Conservation (phyloP, 1,284 basidiomycete species). For the Flammula alnicola region DNA sequence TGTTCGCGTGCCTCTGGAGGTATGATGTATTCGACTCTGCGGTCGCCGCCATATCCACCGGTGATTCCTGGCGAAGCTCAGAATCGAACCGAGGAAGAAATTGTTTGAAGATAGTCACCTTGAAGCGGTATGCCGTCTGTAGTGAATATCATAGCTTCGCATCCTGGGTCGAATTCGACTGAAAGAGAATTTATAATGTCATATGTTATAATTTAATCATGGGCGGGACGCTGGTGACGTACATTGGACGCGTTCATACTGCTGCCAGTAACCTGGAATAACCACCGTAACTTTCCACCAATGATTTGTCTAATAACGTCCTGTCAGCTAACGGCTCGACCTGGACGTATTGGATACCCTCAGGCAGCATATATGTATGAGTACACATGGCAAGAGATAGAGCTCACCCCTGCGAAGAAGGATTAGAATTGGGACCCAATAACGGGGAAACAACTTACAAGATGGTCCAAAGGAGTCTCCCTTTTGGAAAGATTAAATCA, state of each 20-base stretch:
- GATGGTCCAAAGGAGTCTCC: constrained; percentile 88
- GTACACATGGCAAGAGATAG: not conserved
- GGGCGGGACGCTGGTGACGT: constrained; percentile 25
- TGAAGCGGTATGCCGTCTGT: constrained; percentile 83
- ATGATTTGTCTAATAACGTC: constrained; percentile 75
- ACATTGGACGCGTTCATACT: constrained; percentile 91
- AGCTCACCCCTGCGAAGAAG: constrained; percentile 37
- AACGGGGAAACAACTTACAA: constrained; percentile 61
- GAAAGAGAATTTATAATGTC: constrained; percentile 5
- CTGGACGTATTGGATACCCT: constrained; percentile 1
- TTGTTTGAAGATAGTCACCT: constrained; percentile 45
- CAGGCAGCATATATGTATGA: constrained; percentile 13
- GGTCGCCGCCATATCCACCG: constrained; percentile 84
- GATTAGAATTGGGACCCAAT: constrained; percentile 5
- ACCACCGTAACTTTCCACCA: constrained; percentile 89
- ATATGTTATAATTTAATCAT: too few relatives aligned
- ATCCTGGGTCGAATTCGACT: constrained; percentile 96
- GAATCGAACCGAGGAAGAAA: not conserved
- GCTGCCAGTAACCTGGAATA: constrained; percentile 77
- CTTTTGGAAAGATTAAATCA: constrained; percentile 23
- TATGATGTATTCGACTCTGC: constrained; percentile 94
- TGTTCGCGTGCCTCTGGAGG: constrained; percentile 66
- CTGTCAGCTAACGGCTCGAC: not conserved
- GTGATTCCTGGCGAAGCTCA: constrained; percentile 70
- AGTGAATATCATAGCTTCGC: constrained; percentile 92